Conservation (phyloP, 2,329 filamentous ascomycete genomes). For the Fusarium graminum region DNA sequence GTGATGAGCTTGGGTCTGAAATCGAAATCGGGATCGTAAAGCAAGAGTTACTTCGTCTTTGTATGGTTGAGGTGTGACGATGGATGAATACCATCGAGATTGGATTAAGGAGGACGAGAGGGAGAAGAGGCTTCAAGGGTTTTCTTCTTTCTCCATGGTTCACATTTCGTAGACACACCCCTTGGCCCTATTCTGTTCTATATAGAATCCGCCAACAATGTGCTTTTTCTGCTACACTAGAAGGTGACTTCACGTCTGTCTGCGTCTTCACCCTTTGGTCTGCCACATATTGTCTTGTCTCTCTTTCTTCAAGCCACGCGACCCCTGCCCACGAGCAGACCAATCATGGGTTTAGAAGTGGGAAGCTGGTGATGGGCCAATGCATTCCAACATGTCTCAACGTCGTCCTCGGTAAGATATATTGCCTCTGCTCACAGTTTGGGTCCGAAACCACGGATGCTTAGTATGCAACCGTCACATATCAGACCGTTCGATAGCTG, state of each 20-base stretch:
- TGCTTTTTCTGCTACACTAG: constrained; percentile 20
- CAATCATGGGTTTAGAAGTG: constrained; percentile 15
- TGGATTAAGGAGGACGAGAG: constrained; percentile 20
- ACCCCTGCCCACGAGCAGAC: constrained; percentile 30
- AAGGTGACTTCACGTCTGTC: constrained; percentile 9
- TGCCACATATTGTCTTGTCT: constrained; percentile 38
- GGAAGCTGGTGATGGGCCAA: constrained; percentile 5
- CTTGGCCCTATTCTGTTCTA: constrained; percentile 12
- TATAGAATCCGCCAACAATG: constrained; percentile 20
- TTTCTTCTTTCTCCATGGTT: constrained; percentile 14
- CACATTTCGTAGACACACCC: constrained; percentile 24
- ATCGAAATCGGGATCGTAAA: constrained; percentile 11
- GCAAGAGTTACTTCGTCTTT: constrained; percentile 14
- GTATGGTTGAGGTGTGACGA: constrained; percentile 6
- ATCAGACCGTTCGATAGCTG: constrained; percentile 21
- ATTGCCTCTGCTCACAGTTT: constrained; percentile 9
- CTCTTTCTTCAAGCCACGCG: constrained; percentile 31
- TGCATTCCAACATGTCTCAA: constrained; percentile 40
- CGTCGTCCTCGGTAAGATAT: constrained; percentile 10
- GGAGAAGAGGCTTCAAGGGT: constrained; percentile 10
- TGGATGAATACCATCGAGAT: constrained; percentile 10
- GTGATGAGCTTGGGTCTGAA: neutral
- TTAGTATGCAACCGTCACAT: constrained; percentile 30
- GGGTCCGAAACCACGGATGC: constrained; percentile 13
- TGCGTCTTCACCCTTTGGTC: constrained; percentile 16